Evolutionary conservation across 208 protist genomes (phyloP), one percentile per base, ranked within the genome.

Genomic region (Leishmania arabica): DNA sequence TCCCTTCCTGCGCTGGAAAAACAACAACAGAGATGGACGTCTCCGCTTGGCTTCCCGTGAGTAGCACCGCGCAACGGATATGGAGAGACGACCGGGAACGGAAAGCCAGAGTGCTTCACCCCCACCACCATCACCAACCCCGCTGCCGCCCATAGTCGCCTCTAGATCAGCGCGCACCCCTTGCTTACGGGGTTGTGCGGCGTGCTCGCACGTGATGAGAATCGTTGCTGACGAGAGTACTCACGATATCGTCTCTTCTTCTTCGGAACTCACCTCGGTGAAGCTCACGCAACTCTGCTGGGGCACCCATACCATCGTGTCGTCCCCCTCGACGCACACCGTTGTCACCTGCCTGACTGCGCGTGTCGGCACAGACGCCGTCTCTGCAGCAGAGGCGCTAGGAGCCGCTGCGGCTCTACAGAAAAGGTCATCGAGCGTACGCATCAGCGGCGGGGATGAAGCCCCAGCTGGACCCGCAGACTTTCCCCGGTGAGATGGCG

Each of bases 241-340:
- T 69, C 65, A 53, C 7, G 9, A 69, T 37, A 7, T 64, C 75
- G 24, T 27, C 56, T 56, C 75, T 45, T 80, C 76, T 3, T 79
- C 65, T 40, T 54, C 77, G 27, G 77, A 74, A 45, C 77, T 80
- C 47, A 74, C 65, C n/a, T 80, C 64, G 8, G 65, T 73, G 3
- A 80, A 53, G 65, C 66, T 80, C 1, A 64, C 65, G 19, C 62
- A 80, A n/a, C 77, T 74, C 37, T 17, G 49, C 19, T 49, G 42
- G 19, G 37, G 66, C 11, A 31, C 27, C 34, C 51, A 31, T 40
- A 51, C 34, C 31, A 31, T 21, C 34, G 49, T 56, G 56, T 40
- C 42, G 17, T 69, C 65, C 15, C 62, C 77, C 31, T 69, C 77
- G 13, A 73, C 77, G 24, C 40, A 68, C 15, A 58, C 64, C 51